These are phyloP conservation scores for Mucor irregularis DNA, from an alignment of 371 early-diverging fungal genomes.

Conservation along the genomic window DNA sequence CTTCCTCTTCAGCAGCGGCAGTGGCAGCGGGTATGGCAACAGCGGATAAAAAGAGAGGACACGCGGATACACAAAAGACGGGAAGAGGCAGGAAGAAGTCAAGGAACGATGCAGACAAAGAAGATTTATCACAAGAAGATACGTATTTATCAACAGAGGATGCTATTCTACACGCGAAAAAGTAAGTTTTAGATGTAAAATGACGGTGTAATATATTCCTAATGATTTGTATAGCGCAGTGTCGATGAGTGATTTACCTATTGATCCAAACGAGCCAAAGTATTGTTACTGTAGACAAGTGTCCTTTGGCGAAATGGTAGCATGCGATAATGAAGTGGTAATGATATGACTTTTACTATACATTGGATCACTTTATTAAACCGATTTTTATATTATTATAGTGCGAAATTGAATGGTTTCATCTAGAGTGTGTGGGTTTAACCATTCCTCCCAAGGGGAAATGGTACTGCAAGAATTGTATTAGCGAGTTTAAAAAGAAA, in stretches of 20 bases:
- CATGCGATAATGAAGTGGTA: constrained; percentile 92
- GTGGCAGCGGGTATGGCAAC: too few species aligned
- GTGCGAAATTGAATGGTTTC: constrained; percentile 96
- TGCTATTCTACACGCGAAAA: constrained; percentile 38
- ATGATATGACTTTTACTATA: constrained; percentile 12
- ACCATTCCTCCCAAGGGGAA: constrained; percentile 80
- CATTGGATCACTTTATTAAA: background rate
- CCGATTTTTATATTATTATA: constrained; percentile 25
- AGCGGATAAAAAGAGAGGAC: background rate
- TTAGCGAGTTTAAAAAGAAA: constrained; percentile 51
- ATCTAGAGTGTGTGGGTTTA: constrained; percentile 89
- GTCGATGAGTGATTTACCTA: constrained; percentile 68
- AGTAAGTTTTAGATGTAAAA: constrained; percentile 22
- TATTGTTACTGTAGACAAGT: constrained; percentile 96
- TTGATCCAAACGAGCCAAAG: constrained; percentile 94
- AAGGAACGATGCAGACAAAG: background rate
- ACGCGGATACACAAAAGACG: background rate
- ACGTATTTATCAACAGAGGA: constrained; percentile 32
- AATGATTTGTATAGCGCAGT: constrained; percentile 27
- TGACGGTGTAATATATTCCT: background rate
- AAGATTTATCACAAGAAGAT: background rate
- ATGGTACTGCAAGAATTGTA: constrained; percentile 90
- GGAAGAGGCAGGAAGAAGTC: constrained; percentile 18
- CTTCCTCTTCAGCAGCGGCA: too few species aligned
- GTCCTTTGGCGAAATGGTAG: constrained; percentile 97